Conservation (phyloP, 2,329 filamentous ascomycete species). For the Cytospora mali region DNA sequence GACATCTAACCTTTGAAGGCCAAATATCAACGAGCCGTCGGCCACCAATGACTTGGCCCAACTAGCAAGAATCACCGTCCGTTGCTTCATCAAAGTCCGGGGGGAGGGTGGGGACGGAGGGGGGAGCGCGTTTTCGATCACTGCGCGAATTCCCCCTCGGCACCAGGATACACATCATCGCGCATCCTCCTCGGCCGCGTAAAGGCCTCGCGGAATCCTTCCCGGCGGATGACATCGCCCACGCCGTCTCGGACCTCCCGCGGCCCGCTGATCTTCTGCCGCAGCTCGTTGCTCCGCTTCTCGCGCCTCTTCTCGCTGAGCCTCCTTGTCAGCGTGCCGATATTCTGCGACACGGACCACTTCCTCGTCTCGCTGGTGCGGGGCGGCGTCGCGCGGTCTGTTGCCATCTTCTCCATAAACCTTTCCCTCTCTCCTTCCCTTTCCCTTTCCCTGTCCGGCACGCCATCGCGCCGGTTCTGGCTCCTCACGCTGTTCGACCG, state of each 20-base stretch:
- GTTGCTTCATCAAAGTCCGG: too few species aligned
- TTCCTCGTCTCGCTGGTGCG: slow-evolving; percentile 22
- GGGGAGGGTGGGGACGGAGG: too few species aligned
- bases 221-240: slow-evolving; percentile 56
- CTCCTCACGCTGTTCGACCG: slow-evolving; percentile 35
- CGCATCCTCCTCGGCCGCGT: slow-evolving; percentile 29
- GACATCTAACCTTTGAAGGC: too few species aligned
- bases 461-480: slow-evolving; percentile 12
- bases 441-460: not conserved
- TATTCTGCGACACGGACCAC: slow-evolving; percentile 41
- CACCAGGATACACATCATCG: slow-evolving; percentile 3
- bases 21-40: too few species aligned
- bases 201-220: slow-evolving; percentile 41
- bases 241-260: slow-evolving; percentile 61
- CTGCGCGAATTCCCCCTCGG: too few species aligned
- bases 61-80: too few species aligned
- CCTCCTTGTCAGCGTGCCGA: slow-evolving; percentile 47
- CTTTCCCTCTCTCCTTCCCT: not conserved
- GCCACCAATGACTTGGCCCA: too few species aligned
- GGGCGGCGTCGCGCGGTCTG: slow-evolving; percentile 14
- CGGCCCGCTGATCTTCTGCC: slow-evolving; percentile 63
- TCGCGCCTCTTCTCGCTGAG: slow-evolving; percentile 62
- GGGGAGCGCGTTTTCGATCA: too few species aligned
- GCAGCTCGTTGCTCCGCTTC: slow-evolving; percentile 60
- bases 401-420: too few species aligned